Evolutionary conservation across 2,329 filamentous ascomycete genomes (phyloP).

Genomic region (Aureobasidium sp.): DNA sequence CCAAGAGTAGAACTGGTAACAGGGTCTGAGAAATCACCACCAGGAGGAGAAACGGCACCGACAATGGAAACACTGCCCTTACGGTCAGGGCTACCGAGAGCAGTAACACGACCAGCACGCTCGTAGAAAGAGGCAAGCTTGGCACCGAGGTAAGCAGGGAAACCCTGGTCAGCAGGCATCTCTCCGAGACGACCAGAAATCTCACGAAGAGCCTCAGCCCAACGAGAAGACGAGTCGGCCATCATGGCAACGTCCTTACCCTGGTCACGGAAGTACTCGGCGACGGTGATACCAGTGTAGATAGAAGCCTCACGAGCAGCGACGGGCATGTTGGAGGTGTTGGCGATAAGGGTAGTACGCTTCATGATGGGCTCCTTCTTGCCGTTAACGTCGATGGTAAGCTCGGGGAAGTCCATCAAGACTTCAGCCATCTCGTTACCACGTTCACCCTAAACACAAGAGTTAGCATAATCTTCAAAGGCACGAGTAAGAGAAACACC

Average conservation of each 20-base stretch:
- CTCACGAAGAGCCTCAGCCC: constrained; percentile 98
- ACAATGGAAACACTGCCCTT: constrained; percentile 94
- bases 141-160: constrained; percentile 91
- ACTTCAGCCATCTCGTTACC: constrained; percentile 99
- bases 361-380: constrained; percentile 99
- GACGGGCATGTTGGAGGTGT: constrained; percentile 99
- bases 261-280: constrained; percentile 95
- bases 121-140: constrained; percentile 99
- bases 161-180: constrained; percentile 99
- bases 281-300: constrained; percentile 91
- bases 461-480: constrained; percentile 3
- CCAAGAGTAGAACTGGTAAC: constrained; percentile 87
- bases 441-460: constrained; percentile 59
- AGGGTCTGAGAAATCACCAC: constrained; percentile 98
- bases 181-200: constrained; percentile 97
- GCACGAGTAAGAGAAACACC: constrained; percentile 13
- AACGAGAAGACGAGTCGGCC: constrained; percentile 96
- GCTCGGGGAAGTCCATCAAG: constrained; percentile 98
- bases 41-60: constrained; percentile 90
- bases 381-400: constrained; percentile 87
- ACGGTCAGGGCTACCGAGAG: constrained; percentile 81
- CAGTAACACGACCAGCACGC: constrained; percentile 78
- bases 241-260: constrained; percentile 99
- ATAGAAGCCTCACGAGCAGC: constrained; percentile 97
- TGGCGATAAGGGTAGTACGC: constrained; percentile 95